Evolutionary conservation across 2,329 filamentous ascomycete genomes (phyloP), one percentile per base, ranked within the genome.

Genomic region (Tolypocladium guangdongense): DNA sequence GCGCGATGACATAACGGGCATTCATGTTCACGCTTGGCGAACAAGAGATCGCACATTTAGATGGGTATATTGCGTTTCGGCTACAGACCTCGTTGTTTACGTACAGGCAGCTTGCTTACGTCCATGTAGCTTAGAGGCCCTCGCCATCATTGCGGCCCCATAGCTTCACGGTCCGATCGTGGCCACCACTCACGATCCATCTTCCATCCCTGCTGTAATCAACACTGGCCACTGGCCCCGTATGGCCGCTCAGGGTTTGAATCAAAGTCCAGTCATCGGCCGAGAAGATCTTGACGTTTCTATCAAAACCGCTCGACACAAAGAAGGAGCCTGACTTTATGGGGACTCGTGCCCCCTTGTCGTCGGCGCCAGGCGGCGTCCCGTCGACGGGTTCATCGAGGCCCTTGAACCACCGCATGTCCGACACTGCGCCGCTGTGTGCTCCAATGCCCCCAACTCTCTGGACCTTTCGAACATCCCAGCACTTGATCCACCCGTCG

Each of bases 401-500:
- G 2, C 93, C 92, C 68, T 93, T 95, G 74, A 87, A 97, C 90
- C 93, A 97, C 57, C 90, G 79, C 58, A 99, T 73, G 68, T 99
- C 93, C 1, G 90, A 93, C 8, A 99, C 91, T 36, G 93, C 87
- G 58, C 90, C 92, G 50, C 83, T 86, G 68, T 99, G 93, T 7
- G 93, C 92, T 49, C 92, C 93, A 48, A 99, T 87, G 20, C 87
- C 88, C 14, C 89, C 92, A 0, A 82, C 86, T 58, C 85, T 84
- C 61, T 87, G 82, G 49, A 97, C 91, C 63, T 93, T 92, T 47
- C 93, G 84, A 51, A 99, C 78, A 66, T 99, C 93, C 93, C 93
- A 99, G 71, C 92, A 96, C 70, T 96, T 97, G 64, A 96, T 84
- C 81, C 93, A 97, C 20, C 92, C 92, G 65, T 99, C 93, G 2